phyloP scores from a whole-genome alignment of 73 alveolate species.

The Blepharisma stoltei region DNA sequence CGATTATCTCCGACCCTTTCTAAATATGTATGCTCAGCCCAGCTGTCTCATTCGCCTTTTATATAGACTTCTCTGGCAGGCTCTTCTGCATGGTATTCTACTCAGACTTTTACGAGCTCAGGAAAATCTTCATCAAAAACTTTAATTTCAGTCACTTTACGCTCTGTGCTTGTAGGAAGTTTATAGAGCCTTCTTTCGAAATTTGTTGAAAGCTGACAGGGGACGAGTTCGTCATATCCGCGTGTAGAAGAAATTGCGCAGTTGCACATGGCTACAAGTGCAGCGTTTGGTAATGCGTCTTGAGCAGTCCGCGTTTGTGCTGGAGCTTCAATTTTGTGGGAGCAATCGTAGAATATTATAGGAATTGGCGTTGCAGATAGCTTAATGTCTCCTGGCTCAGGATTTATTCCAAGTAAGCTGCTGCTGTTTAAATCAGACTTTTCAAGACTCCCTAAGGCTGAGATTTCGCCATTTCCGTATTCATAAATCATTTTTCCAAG shows the following conservation, averaged over 20 bases:
- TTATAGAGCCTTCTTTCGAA: slow-evolving; percentile 33
- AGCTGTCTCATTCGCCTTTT: slow-evolving; percentile 26
- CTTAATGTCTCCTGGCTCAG: too few relatives aligned
- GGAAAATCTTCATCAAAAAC: too few relatives aligned
- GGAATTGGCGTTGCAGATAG: not conserved
- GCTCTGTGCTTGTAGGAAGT: too few relatives aligned
- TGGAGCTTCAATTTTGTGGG: slow-evolving; percentile 32
- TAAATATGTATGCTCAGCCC: not conserved
- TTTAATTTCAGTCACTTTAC: too few relatives aligned
- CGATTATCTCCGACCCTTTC: not conserved
- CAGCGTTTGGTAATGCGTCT: slow-evolving; percentile 32
- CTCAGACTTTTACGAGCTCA: too few relatives aligned
- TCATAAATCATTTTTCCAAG: slow-evolving; percentile 16
- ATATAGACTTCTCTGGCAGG: not conserved
- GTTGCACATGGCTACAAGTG: slow-evolving; percentile 25
- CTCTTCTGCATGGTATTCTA: too few relatives aligned
- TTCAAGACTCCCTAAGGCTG: not conserved
- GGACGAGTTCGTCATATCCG: slow-evolving; percentile 40
- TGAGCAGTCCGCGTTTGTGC: slow-evolving; percentile 43
- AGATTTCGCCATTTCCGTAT: slow-evolving; percentile 29
- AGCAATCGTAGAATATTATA: slow-evolving; percentile 30
- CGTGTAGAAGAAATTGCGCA: slow-evolving; percentile 35
- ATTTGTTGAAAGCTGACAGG: slow-evolving; percentile 25
- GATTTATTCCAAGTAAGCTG: not conserved
- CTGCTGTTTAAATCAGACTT: not conserved